Conservation (phyloP, 345 rosid species). For the Microthlaspi erraticum region DNA sequence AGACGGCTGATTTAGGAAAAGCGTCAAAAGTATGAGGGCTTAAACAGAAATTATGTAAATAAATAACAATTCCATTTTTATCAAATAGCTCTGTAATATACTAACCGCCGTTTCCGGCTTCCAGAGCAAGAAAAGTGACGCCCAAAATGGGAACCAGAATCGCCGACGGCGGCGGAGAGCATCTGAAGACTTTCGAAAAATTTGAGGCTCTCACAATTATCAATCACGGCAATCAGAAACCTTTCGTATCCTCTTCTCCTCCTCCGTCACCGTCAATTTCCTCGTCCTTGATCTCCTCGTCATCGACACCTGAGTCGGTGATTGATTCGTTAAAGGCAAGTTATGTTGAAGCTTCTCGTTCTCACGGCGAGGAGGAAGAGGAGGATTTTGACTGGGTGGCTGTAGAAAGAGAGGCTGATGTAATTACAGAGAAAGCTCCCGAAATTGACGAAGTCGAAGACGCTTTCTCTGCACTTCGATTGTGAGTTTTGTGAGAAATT, state of each 20-base stretch:
- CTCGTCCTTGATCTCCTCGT: background rate
- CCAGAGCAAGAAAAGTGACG: constrained; percentile 31
- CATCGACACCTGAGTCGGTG: constrained; percentile 40
- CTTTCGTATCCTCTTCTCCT: background rate
- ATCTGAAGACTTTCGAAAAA: background rate
- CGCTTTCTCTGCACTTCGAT: constrained; percentile 76
- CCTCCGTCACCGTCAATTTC: constrained; percentile 13
- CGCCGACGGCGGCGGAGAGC: constrained; percentile 11
- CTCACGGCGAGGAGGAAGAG: constrained; percentile 29
- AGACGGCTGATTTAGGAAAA: background rate
- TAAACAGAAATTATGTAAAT: background rate
- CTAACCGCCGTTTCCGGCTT: constrained; percentile 32
- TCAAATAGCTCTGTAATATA: background rate
- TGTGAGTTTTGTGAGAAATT: constrained; percentile 48
- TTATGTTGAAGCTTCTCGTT: constrained; percentile 39
- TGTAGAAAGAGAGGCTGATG: constrained; percentile 54
- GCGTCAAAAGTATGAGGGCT: constrained; percentile 8
- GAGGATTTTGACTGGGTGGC: constrained; percentile 74
- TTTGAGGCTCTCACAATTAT: background rate
- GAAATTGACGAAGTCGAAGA: constrained; percentile 70
- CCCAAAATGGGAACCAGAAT: constrained; percentile 29
- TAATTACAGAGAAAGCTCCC: constrained; percentile 57
- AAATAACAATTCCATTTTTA: constrained; percentile 16
- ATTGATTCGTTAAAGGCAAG: constrained; percentile 31
- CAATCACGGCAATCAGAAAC: constrained; percentile 21